Evolutionary conservation across 2,329 filamentous ascomycete genomes (phyloP).

Genomic region (Pseudocercospora vitis): DNA sequence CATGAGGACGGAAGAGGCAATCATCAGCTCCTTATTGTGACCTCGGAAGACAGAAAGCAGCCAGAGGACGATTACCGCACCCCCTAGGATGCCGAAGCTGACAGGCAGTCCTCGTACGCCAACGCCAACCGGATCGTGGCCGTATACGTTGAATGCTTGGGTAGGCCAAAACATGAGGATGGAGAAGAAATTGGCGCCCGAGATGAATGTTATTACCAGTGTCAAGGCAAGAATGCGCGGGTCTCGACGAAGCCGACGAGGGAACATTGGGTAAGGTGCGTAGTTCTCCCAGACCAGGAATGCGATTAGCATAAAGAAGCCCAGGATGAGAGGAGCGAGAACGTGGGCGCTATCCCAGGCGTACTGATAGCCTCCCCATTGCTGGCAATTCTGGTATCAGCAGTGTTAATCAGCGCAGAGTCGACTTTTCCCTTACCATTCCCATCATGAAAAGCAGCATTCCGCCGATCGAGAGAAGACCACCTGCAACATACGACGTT

Average conservation of each 20-base stretch:
- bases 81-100: constrained; percentile 61
- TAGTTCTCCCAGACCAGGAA: constrained; percentile 39
- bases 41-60: constrained; percentile 61
- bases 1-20: constrained; percentile 63
- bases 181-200: constrained; percentile 42
- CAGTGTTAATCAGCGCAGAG: not conserved
- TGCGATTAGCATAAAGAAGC: constrained; percentile 32
- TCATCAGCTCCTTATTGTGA: constrained; percentile 61
- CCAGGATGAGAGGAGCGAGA: constrained; percentile 38
- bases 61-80: constrained; percentile 60
- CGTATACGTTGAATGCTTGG: constrained; percentile 43
- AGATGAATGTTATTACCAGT: constrained; percentile 43
- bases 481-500: constrained; percentile 24
- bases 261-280: constrained; percentile 32
- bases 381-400: not conserved
- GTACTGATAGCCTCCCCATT: constrained; percentile 35
- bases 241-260: constrained; percentile 27
- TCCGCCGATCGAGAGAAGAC: constrained; percentile 51
- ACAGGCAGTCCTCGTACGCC: constrained; percentile 65
- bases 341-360: constrained; percentile 36
- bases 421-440: constrained; percentile 11
- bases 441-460: constrained; percentile 54
- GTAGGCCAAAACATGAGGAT: constrained; percentile 36
- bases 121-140: constrained; percentile 62
- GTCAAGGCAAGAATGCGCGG: constrained; percentile 40